phyloP scores from a whole-genome alignment of 164 flowering plant species.

The Stephania japonica region DNA sequence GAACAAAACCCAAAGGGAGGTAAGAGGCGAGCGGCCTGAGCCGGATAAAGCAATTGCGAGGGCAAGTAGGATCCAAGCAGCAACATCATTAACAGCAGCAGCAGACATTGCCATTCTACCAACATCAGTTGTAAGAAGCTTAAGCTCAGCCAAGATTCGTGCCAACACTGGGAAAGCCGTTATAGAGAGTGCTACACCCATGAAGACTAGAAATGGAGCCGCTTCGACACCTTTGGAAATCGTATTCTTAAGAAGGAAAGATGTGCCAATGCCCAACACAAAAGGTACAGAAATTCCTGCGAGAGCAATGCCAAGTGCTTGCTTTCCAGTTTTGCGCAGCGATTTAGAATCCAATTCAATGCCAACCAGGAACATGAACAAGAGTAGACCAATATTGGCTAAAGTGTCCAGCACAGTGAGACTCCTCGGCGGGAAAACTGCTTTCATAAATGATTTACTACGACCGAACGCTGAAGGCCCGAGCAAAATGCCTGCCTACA shows the following conservation, averaged over 20 bases:
- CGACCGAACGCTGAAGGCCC: conserved; percentile 84
- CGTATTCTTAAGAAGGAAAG: conserved; percentile 46
- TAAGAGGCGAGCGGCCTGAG: conserved; percentile 34
- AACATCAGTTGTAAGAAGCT: conserved; percentile 75
- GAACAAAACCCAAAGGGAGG: conserved; percentile 56
- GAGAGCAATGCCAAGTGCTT: conserved; percentile 49
- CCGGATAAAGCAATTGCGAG: conserved; percentile 74
- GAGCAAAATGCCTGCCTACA: conserved; percentile 71
- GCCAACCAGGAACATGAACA: conserved; percentile 69
- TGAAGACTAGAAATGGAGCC: conserved; percentile 57
- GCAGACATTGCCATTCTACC: conserved; percentile 85
- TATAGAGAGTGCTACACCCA: conserved; percentile 83
- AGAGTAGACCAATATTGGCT: conserved; percentile 77
- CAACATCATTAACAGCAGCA: conserved; percentile 80
- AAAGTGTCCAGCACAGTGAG: conserved; percentile 66
- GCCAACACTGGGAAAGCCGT: conserved; percentile 86
- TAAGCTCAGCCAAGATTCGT: conserved; percentile 75
- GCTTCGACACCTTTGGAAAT: conserved; percentile 45
- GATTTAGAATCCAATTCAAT: conserved; percentile 58
- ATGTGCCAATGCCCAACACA: conserved; percentile 54
- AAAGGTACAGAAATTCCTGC: conserved; percentile 72
- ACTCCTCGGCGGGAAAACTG: conserved; percentile 53
- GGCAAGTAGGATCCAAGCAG: conserved; percentile 80
- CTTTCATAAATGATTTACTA: conserved; percentile 30
- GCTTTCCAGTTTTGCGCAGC: conserved; percentile 50